Base-by-base conservation (phyloP, 2,329 filamentous ascomycete genomes). In the Penicillium italicum region DNA sequence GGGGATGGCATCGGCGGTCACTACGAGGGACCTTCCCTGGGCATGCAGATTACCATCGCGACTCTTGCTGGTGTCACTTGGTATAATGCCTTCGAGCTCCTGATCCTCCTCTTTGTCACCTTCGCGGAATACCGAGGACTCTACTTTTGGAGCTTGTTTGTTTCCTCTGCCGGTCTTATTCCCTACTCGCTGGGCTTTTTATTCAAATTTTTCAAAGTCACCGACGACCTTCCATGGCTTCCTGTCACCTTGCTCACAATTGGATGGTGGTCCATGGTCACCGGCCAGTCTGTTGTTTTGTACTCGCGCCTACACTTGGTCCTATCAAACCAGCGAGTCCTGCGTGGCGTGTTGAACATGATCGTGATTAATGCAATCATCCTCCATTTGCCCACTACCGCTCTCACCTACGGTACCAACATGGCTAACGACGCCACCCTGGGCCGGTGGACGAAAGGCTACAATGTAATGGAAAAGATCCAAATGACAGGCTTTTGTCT, bases 401-500 rank as follows among this genome's bases (percentile, higher is more conserved):
- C 78, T 12, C 62, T 80, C 30, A 77, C 76, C 11, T 78, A 73
- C 55, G 76, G 76, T 38, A 72, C 70, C 40, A 78, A 78, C 58
- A 53, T 74, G n/a, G 62, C 61, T 14, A 26, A 50, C 22, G 41
- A 59, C 14, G 55, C 51, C 6, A 18, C 53, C 34, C 40, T 50
- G 16, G 9, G 11, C 16, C 50, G 55, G 12, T 77, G 71, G 56
- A 66, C 69, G 18, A 55, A 53, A 4, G 74, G 71, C 7, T 79
- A 78, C 63, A 74, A 76, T 41, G 63, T 77, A 33, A 76, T 81
- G 71, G 82, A 84, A 60, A 80, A 80, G 65, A 74, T 84, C 18
- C 80, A 84, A 62, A 79, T 84, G 65, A 80, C 79, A 6, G 72
- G 80, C 8, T 84, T 84, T 63, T 82, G 79, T 61, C 51, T 83